A percentile compares a stretch with the other conserved stretches of the same genome.
Evolutionary conservation across 148 eudicot species (phyloP).

Genomic region (Amaranthus hypochondriacus): DNA sequence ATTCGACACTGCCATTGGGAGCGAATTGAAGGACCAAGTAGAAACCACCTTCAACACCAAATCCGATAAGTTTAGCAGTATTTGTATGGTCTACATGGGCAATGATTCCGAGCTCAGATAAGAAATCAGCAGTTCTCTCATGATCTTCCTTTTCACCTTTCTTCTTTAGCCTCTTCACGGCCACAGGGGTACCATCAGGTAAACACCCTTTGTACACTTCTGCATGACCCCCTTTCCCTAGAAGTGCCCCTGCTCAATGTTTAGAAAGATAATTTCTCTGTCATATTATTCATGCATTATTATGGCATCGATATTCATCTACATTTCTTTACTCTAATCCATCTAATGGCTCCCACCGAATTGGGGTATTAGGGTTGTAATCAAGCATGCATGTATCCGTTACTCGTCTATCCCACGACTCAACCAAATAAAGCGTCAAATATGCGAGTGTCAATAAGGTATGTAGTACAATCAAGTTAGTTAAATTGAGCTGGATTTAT

Average conservation of each 20-base stretch:
- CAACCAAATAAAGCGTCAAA: too few species aligned
- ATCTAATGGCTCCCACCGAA: too few species aligned
- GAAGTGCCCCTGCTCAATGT: constrained; percentile 45
- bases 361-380: too few species aligned
- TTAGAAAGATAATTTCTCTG: neutral
- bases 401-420: too few species aligned
- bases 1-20: constrained; percentile 68
- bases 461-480: too few species aligned
- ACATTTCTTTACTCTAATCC: too few species aligned
- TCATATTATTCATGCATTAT: neutral
- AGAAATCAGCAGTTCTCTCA: constrained; percentile 64
- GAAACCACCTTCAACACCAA: constrained; percentile 61
- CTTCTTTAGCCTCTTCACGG: constrained; percentile 73
- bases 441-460: too few species aligned
- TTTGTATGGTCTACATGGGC: constrained; percentile 92
- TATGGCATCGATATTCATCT: too few species aligned
- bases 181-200: constrained; percentile 54
- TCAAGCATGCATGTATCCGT: too few species aligned
- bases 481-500: too few species aligned
- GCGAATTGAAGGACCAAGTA: constrained; percentile 77
- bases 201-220: constrained; percentile 66
- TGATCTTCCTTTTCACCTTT: constrained; percentile 58
- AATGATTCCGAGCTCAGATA: constrained; percentile 85
- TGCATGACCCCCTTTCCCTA: constrained; percentile 72
- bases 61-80: constrained; percentile 70